Evolutionary conservation across 257 asterid species (phyloP).

Genomic region (Solanum paucissectum): DNA sequence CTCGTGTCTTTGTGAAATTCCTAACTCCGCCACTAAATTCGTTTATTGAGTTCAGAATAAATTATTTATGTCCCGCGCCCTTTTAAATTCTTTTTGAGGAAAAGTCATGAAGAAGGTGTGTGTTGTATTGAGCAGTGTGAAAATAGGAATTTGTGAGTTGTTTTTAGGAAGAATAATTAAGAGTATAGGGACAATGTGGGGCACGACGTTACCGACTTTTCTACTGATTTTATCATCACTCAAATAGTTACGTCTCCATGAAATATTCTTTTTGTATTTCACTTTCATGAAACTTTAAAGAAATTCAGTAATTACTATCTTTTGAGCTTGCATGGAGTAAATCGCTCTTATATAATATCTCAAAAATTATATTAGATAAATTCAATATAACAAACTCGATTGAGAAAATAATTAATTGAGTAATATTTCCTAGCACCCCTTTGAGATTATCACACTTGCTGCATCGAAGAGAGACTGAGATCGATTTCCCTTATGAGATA

Average conservation of each 20-base stretch:
- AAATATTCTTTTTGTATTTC: not conserved
- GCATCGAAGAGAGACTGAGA: not conserved
- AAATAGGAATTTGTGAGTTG: not conserved
- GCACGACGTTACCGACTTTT: not conserved
- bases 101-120: not conserved
- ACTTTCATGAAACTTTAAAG: no score
- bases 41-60: not conserved
- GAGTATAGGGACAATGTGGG: not conserved
- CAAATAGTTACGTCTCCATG: not conserved
- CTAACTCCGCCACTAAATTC: no score
- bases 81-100: not conserved
- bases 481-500: no score
- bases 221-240: not conserved
- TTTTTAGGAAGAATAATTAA: not conserved
- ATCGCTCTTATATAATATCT: no score
- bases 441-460: not conserved
- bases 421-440: no score
- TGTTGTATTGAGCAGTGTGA: not conserved
- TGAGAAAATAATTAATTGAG: not conserved
- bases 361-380: not conserved
- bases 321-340: no score
- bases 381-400: no score
- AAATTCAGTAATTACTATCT: no score
- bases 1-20: no score
- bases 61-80: rapidly evolving